Evolutionary conservation across 768 basidiomycete species (phyloP).

Genomic region (Mycena amicta): DNA sequence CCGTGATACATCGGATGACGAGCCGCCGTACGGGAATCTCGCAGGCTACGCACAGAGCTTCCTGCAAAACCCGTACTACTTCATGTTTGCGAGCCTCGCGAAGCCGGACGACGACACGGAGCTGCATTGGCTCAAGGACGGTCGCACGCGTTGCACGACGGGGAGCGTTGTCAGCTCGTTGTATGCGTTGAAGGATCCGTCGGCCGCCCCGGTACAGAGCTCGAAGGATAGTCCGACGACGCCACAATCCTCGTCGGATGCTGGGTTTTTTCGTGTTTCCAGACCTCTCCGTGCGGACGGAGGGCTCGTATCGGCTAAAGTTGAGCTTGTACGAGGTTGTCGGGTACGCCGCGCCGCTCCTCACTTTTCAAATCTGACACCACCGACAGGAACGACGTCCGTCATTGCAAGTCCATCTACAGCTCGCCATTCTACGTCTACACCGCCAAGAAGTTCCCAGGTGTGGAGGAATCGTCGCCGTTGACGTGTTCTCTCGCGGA

Average conservation of each 20-base stretch:
- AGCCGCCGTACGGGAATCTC: constrained; percentile 33
- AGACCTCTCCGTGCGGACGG: constrained; percentile 88
- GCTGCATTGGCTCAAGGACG: constrained; percentile 86
- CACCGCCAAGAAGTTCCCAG: constrained; percentile 95
- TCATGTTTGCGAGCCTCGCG: constrained; percentile 91
- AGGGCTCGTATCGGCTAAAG: constrained; percentile 83
- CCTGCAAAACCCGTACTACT: constrained; percentile 92
- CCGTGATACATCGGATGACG: constrained; percentile 18
- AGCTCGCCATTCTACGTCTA: constrained; percentile 92
- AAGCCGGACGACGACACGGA: constrained; percentile 89
- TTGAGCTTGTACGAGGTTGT: constrained; percentile 86
- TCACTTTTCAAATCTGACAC: constrained; percentile 6
- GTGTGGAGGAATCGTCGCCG: constrained; percentile 93
- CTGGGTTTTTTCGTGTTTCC: constrained; percentile 97
- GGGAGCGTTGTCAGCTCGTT: constrained; percentile 88
- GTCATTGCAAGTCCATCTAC: constrained; percentile 88
- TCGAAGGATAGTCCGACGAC: constrained; percentile 33
- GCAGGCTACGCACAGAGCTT: constrained; percentile 58
- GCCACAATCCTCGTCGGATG: constrained; percentile 52
- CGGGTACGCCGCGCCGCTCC: constrained; percentile 56
- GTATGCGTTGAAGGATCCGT: constrained; percentile 84
- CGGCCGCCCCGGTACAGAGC: not conserved
- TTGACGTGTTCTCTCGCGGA: constrained; percentile 91
- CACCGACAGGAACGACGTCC: constrained; percentile 69
- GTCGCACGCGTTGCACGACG: constrained; percentile 88